Evolutionary conservation across 768 basidiomycete genomes (phyloP).

Genomic region (Hirschioporus abietinus): DNA sequence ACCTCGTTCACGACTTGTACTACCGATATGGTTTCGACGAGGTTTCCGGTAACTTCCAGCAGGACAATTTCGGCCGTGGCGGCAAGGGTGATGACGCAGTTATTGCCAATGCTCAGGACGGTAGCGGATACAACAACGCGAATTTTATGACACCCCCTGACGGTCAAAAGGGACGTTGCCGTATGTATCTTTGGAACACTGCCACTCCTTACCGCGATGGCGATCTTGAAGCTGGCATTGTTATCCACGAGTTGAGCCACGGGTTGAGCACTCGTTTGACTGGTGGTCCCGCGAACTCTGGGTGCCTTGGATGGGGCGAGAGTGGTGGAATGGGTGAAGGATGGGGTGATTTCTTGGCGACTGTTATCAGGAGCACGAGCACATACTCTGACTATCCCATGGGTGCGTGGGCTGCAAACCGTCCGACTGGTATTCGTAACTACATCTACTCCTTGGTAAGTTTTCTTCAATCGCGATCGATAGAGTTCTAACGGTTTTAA

Average conservation of each 20-base stretch:
- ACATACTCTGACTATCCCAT: conserved; percentile 78
- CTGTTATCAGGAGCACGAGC: conserved; percentile 72
- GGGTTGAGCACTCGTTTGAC: conserved; percentile 92
- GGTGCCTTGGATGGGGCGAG: conserved; percentile 95
- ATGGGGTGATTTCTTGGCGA: conserved; percentile 92
- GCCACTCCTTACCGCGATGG: conserved; percentile 89
- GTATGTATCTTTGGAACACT: conserved; percentile 97
- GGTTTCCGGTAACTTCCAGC: conserved; percentile 92
- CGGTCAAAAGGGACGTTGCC: conserved; percentile 85
- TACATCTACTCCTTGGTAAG: conserved; percentile 73
- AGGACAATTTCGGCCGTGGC: conserved; percentile 91
- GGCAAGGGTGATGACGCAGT: conserved; percentile 86
- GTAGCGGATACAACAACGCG: conserved; percentile 87
- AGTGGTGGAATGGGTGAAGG: conserved; percentile 97
- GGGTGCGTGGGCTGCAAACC: conserved; percentile 94
- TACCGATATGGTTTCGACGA: conserved; percentile 94
- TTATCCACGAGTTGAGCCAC: conserved; percentile 86
- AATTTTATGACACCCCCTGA: conserved; percentile 88
- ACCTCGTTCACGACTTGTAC: conserved; percentile 77
- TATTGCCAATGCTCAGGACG: conserved; percentile 94
- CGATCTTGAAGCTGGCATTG: conserved; percentile 94
- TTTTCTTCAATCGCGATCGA: conserved; percentile 6
- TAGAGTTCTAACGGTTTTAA: conserved; percentile 1
- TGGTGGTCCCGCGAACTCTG: conserved; percentile 89
- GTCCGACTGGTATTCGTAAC: conserved; percentile 73